These are phyloP conservation scores for Rubus idaeus DNA, from an alignment of 306 rosid genomes.

Conservation along the genomic window DNA sequence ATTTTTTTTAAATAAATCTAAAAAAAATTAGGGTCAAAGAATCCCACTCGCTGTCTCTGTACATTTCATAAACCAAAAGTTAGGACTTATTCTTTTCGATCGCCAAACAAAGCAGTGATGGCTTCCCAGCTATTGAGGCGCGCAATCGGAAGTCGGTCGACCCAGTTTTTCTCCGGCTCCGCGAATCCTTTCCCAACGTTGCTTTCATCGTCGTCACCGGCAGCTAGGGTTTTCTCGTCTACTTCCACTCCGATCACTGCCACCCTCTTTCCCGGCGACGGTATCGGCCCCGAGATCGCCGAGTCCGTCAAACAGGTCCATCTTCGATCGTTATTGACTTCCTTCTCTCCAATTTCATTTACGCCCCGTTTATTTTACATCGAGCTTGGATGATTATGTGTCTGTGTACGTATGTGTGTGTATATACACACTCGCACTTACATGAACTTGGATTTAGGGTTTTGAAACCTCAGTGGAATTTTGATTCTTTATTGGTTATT, in stretches of 20 bases:
- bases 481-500: neutral
- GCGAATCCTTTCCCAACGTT: slow-evolving; percentile 23
- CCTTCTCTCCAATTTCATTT: neutral
- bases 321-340: neutral
- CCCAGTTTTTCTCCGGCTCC: slow-evolving; percentile 34
- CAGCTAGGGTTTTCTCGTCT: slow-evolving; percentile 60
- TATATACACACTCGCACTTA: neutral
- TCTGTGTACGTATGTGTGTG: neutral
- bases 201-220: neutral
- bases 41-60: neutral
- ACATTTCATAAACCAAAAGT: neutral
- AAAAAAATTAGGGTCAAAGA: neutral
- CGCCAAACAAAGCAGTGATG: slow-evolving; percentile 34
- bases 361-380: neutral
- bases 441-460: slow-evolving; percentile 13
- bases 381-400: neutral
- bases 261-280: slow-evolving; percentile 98
- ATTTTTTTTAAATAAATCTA: too few species aligned
- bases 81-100: neutral
- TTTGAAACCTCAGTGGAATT: neutral
- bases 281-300: slow-evolving; percentile 96
- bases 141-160: slow-evolving; percentile 57
- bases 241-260: slow-evolving; percentile 66
- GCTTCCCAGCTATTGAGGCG: slow-evolving; percentile 73
- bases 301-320: slow-evolving; percentile 88